Evolutionary conservation across 1,284 basidiomycete species (phyloP).

Genomic region (Phellopilus nigrolimitatus): DNA sequence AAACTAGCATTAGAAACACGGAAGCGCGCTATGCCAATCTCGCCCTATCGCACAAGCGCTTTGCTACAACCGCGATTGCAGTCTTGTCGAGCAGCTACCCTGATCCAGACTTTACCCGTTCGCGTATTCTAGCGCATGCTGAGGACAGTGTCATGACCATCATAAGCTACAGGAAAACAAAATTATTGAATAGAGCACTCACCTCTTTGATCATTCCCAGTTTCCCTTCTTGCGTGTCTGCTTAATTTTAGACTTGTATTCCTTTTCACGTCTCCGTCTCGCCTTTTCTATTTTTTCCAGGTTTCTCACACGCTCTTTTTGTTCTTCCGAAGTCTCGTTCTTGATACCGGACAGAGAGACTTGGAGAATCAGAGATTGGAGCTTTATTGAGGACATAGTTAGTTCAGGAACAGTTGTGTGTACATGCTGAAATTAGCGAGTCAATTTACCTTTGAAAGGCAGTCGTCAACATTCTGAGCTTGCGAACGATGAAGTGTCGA

Average conservation of each 20-base stretch:
- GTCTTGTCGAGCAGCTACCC: too few relatives aligned
- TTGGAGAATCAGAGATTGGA: constrained; percentile 48
- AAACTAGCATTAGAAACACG: too few relatives aligned
- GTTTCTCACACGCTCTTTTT: constrained; percentile 48
- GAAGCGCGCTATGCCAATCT: too few relatives aligned
- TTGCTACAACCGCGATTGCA: too few relatives aligned
- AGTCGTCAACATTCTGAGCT: constrained; percentile 66
- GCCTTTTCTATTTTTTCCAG: constrained; percentile 42
- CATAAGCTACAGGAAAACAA: too few relatives aligned
- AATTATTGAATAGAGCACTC: background rate
- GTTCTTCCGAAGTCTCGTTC: constrained; percentile 51
- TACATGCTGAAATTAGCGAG: background rate
- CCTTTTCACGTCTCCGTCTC: constrained; percentile 47
- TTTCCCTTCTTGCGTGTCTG: constrained; percentile 30
- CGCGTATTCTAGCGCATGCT: too few relatives aligned
- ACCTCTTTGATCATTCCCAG: constrained; percentile 24
- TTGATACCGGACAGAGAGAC: constrained; percentile 44
- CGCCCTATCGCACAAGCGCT: too few relatives aligned
- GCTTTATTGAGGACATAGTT: constrained; percentile 32
- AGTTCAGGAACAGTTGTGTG: background rate
- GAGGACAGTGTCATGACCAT: too few relatives aligned
- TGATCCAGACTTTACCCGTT: too few relatives aligned
- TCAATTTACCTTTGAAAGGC: constrained; percentile 54
- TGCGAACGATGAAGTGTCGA: constrained; percentile 70
- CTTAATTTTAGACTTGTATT: constrained; percentile 43